These are phyloP conservation scores for Diaporthe velutina DNA, from an alignment of 2,329 filamentous ascomycete species.

Conservation along the genomic window DNA sequence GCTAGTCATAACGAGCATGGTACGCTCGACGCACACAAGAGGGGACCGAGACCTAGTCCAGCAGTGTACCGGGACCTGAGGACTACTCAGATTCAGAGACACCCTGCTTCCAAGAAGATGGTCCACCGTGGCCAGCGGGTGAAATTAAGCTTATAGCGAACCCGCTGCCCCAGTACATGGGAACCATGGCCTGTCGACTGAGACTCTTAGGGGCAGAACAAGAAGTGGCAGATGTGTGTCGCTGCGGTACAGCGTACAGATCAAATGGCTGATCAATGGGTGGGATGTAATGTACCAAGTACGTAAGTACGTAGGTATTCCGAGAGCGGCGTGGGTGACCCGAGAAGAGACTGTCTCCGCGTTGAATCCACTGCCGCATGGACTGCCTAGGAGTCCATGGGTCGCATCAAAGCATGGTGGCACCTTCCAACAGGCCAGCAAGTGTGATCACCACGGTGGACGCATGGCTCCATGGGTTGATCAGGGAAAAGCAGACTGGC, in stretches of 20 bases:
- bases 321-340: background rate
- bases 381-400: background rate
- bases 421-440: background rate
- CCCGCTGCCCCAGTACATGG: constrained; percentile 18
- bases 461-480: background rate
- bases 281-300: constrained; percentile 7
- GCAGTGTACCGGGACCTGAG: constrained; percentile 10
- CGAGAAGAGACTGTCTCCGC: constrained; percentile 8
- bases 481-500: background rate
- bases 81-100: background rate
- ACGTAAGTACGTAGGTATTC: background rate
- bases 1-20: too few relatives aligned
- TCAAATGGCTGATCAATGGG: background rate
- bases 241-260: background rate
- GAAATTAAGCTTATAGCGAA: constrained; percentile 13
- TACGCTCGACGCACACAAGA: background rate
- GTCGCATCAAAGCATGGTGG: background rate
- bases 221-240: background rate
- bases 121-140: constrained; percentile 19
- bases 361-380: constrained; percentile 16
- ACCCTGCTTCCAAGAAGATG: constrained; percentile 4
- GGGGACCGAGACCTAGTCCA: background rate
- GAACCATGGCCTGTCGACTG: constrained; percentile 3
- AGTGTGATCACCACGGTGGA: background rate
- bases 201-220: background rate